A percentile compares a stretch with the other conserved stretches of the same genome.
Conservation (phyloP, 129 eudicot genomes). For the Flaveria bidentis region DNA sequence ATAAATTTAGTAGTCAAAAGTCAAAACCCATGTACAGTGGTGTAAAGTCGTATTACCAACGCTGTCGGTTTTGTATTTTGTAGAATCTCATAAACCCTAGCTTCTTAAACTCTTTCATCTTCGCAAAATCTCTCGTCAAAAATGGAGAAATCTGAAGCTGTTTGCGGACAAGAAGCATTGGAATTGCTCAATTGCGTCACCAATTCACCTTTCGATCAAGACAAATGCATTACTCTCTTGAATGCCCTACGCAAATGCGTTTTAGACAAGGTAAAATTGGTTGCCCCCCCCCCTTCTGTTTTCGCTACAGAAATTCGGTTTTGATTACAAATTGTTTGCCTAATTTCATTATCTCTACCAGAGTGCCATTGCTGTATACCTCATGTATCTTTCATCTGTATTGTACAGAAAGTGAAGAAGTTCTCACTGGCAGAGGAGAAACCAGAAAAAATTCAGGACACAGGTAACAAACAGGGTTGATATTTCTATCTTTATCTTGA, state of each 20-base stretch:
- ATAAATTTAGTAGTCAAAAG: conserved; percentile 8
- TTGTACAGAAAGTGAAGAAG: conserved; percentile 69
- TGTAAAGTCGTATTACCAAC: conserved; percentile 3
- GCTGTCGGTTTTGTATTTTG: conserved; percentile 4
- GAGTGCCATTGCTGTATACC: too few relatives aligned
- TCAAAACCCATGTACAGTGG: conserved; percentile 4
- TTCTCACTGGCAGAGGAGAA: conserved; percentile 54
- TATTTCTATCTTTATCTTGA: conserved; percentile 12
- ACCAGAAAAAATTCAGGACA: conserved; percentile 27
- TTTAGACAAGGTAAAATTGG: conserved; percentile 47
- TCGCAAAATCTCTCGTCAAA: not conserved
- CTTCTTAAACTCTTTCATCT: conserved; percentile 11
- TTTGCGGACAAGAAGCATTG: conserved; percentile 72
- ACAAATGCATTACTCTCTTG: conserved; percentile 58
- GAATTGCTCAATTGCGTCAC: conserved; percentile 74
- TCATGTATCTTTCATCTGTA: not conserved
- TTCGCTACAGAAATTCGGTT: not conserved
- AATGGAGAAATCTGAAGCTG: conserved; percentile 45
- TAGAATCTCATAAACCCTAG: conserved; percentile 28
- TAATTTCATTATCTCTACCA: not conserved
- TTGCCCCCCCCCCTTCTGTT: not conserved
- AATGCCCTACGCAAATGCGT: conserved; percentile 66
- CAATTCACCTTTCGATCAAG: conserved; percentile 55
- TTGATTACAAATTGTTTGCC: too few relatives aligned
- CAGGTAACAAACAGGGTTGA: conserved; percentile 38